A percentile compares a stretch with the other conserved stretches of the same genome.
phyloP scores from a whole-genome alignment of 768 basidiomycete species.

The Gautieria morchelliformis region DNA sequence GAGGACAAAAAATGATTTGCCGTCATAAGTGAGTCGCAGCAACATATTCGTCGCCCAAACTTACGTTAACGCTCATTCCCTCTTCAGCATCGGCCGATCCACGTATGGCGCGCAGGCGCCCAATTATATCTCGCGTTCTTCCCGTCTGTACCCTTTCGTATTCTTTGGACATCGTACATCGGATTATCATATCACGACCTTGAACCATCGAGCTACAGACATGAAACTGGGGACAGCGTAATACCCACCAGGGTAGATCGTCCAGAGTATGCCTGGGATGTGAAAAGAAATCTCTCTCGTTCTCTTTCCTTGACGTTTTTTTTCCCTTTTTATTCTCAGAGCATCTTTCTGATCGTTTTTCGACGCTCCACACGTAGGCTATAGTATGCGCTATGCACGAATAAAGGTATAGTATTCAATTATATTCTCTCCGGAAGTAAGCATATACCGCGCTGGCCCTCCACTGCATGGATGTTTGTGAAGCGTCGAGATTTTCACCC shows the following conservation, averaged over 20 bases:
- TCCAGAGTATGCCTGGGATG: neutral
- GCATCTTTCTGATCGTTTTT: neutral
- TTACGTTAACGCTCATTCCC: neutral
- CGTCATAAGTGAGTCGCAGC: neutral
- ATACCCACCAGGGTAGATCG: neutral
- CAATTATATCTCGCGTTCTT: neutral
- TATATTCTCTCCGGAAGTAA: too few relatives aligned
- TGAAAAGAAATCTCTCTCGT: neutral
- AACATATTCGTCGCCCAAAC: too few relatives aligned
- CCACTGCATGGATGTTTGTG: too few relatives aligned
- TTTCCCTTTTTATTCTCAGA: neutral
- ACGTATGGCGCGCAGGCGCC: neutral
- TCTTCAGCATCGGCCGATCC: neutral
- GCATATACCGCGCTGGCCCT: too few relatives aligned
- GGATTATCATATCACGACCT: neutral
- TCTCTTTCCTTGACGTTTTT: neutral
- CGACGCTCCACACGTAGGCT: neutral
- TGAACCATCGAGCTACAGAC: neutral
- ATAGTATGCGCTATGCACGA: neutral
- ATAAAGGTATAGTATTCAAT: neutral
- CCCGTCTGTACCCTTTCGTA: neutral
- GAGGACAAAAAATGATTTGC: constrained; percentile 3
- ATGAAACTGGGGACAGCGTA: too few relatives aligned
- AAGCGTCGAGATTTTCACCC: too few relatives aligned
- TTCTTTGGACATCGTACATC: neutral